Percentiles rank a stretch among this genome's conserved stretches.
Evolutionary conservation across 2,329 filamentous ascomycete genomes (phyloP).

Genomic region (Exophiala aquamarina): DNA sequence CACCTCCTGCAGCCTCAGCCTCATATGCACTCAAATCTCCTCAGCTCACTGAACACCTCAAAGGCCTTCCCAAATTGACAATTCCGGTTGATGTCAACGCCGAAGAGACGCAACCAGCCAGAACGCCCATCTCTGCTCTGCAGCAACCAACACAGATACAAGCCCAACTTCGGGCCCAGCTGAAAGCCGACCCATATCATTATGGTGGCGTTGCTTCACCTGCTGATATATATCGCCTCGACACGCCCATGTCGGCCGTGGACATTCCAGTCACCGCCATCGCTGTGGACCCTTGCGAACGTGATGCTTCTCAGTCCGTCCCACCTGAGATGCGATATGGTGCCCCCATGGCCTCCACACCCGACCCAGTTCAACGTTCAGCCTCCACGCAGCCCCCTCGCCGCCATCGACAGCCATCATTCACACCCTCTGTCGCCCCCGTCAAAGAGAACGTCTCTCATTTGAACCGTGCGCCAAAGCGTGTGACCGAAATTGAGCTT

Average conservation of each 20-base stretch:
- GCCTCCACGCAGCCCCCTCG: constrained; percentile 37
- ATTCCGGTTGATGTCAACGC: constrained; percentile 49
- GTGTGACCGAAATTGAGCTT: constrained; percentile 22
- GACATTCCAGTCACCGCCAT: constrained; percentile 80
- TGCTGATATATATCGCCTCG: constrained; percentile 69
- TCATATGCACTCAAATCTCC: constrained; percentile 32
- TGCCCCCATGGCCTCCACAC: constrained; percentile 33
- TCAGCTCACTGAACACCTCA: constrained; percentile 50
- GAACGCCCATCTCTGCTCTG: constrained; percentile 34
- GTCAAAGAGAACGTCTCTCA: constrained; percentile 22
- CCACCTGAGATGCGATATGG: constrained; percentile 90
- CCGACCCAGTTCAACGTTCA: constrained; percentile 48
- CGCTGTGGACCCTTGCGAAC: constrained; percentile 68
- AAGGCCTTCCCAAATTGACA: constrained; percentile 55
- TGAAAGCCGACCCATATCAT: constrained; percentile 45
- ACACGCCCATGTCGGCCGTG: constrained; percentile 87
- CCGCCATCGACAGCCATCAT: constrained; percentile 21
- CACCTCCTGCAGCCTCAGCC: constrained; percentile 38
- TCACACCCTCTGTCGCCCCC: constrained; percentile 26
- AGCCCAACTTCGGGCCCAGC: constrained; percentile 42
- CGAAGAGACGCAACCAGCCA: constrained; percentile 19
- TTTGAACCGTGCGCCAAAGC: constrained; percentile 1
- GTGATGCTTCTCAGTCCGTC: constrained; percentile 84
- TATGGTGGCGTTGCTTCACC: constrained; percentile 45
- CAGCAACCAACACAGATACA: constrained; percentile 26